phyloP scores from a whole-genome alignment of 495 filamentous ascomycete genomes.

The Achaetomiella virescens region DNA sequence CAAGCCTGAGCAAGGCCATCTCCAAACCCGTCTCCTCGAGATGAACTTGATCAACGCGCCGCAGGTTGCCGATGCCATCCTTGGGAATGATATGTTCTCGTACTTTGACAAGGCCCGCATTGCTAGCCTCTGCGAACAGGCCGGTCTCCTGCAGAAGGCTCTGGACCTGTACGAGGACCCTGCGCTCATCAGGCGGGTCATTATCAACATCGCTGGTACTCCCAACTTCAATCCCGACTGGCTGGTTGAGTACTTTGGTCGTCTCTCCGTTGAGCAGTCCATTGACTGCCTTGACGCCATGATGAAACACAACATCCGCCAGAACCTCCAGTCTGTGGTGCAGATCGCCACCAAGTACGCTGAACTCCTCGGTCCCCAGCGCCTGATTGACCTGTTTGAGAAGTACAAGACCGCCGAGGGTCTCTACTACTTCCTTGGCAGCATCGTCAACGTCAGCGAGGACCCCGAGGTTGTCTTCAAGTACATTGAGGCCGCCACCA shows the following conservation, averaged over 20 bases:
- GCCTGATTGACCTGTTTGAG: conserved; percentile 89
- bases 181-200: conserved; percentile 78
- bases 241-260: conserved; percentile 86
- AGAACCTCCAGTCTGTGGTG: conserved; percentile 90
- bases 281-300: conserved; percentile 93
- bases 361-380: conserved; percentile 84
- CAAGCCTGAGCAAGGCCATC: conserved; percentile 83
- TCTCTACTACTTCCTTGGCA: conserved; percentile 95
- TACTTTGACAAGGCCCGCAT: conserved; percentile 88
- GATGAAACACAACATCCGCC: conserved; percentile 91
- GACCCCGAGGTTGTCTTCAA: conserved; percentile 97
- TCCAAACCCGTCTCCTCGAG: conserved; percentile 92
- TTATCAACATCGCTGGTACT: conserved; percentile 69
- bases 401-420: conserved; percentile 95
- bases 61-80: conserved; percentile 94
- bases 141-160: conserved; percentile 78
- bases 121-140: conserved; percentile 85
- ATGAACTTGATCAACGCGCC: conserved; percentile 97
- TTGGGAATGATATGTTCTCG: conserved; percentile 95
- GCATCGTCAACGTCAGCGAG: conserved; percentile 94
- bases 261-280: conserved; percentile 89
- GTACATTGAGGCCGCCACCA: conserved; percentile 95
- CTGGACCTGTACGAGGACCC: conserved; percentile 92
- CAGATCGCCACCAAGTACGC: conserved; percentile 97
- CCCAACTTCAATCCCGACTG: conserved; percentile 84